Base-by-base conservation (phyloP, 164 flowering plant species). In the Kalanchoe fedtschenkoi region DNA sequence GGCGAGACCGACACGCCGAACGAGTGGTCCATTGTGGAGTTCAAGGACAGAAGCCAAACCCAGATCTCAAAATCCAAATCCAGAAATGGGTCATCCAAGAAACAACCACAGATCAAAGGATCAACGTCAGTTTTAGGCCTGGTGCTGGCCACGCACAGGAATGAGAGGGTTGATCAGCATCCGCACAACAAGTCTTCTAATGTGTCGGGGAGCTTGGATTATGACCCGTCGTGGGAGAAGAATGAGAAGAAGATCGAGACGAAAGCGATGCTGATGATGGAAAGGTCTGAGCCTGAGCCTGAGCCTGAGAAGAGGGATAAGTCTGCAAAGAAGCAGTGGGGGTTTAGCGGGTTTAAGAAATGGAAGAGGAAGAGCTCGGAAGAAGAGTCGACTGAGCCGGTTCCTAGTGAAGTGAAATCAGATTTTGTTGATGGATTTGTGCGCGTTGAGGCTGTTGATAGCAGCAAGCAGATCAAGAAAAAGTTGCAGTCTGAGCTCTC, bases 1-100 rank as follows among this genome's bases (percentile, higher is more conserved):
- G 96, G 78, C 19, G 88, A 83, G 65, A 81, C 88, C 41, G 81
- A 80, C 33, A 77, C 80, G 32, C 84, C 83, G 46, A 95, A 92
- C 29, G 85, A 80, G 59, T 92, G 98, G 98, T 84, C 98, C 0
- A 87, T 68, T 1, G 85, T 92, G 29, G 89, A 89, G 66, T 70
- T 92, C 58, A 81, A 74, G 58, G 98, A 87, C 56, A 89, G 83
- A 26, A 72, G 72, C 24, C 44, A 60, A 34, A 77, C 47, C 29
- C 64, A 67, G 5, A 60, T 67, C 26, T 69, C 76, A 0, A 82
- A 73, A 64, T 77, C 54, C 70, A 85, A 76, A 61, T 39, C 77
- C 21, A 85, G 77, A 66, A 68, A 74, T 34, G 73, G 68, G 4
- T 74, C 83, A 7, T 74, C 86, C 0, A 65, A 78, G 68, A 88